Base-by-base conservation (phyloP, 2,329 filamentous ascomycete species). In the Xylaria sp. region DNA sequence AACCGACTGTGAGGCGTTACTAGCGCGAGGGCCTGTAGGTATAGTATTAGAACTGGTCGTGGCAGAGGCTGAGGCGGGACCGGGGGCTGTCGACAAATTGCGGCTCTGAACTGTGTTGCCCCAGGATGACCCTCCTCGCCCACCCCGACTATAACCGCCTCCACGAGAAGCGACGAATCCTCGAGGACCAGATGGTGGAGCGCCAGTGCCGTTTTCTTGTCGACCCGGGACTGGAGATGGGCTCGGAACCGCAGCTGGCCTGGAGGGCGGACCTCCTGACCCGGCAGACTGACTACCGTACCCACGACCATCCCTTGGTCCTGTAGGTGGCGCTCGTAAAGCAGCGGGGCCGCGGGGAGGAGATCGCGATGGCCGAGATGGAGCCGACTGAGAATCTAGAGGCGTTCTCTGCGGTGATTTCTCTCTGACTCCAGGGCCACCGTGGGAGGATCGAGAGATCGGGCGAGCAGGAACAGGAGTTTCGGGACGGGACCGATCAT, bases 271-370 rank as follows among this genome's bases (percentile, higher is more conserved):
- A 58, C 60, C 70, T 70, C 70, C 70, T 56, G 66, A 67, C 25
- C 66, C 64, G 23, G 60, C 47, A 69, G 70, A 66, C 56, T 70
- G 71, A 43, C 65, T 55, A 33, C 68, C 67, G 57, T 74, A 60
- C 76, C 75, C 25, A 70, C 73, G 63, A 74, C 70, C 59, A 76
- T 77, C 67, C 75, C 81, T 67, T 0, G 80, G 79, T 1, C 79
- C 83, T 0, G 80, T 84, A 3, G 83, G 83, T 19, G 83, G 81
- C 11, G 77, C 78, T 63, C 83, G 78, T 17, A 85, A 73, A 13
- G 83, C 83, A 11, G 84, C 83, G 27, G 84, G 84, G 0, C 83
- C 84, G 53, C 83, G 80, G 3, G 84, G 84, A 11, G 84, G 84
- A 17, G 84, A 85, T 64, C 77, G 64, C 9, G 71, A 71, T 27